Evolutionary conservation across 2,329 filamentous ascomycete genomes (phyloP).

Genomic region (Trichophyton mentagrophytes): DNA sequence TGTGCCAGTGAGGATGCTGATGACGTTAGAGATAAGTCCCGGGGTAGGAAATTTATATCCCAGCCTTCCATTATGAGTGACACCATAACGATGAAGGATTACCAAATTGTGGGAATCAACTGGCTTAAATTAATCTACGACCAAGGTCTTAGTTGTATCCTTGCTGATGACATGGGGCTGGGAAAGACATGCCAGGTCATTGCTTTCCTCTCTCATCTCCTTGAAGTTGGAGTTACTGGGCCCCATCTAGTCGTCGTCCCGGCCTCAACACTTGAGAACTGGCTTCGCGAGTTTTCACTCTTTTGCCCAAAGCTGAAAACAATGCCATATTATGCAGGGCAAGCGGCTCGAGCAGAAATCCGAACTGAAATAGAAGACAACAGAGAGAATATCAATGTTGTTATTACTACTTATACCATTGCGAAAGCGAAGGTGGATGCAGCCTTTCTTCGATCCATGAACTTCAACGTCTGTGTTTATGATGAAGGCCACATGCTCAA

Average conservation of each 20-base stretch:
- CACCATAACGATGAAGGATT: conserved; percentile 71
- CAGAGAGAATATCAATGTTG: conserved; percentile 52
- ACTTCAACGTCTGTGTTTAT: conserved; percentile 56
- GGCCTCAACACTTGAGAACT: conserved; percentile 88
- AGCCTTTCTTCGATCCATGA: conserved; percentile 48
- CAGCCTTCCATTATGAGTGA: conserved; percentile 70
- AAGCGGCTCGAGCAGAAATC: conserved; percentile 54
- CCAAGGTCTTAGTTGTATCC: conserved; percentile 69
- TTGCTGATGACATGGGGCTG: conserved; percentile 91
- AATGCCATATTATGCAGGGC: conserved; percentile 58
- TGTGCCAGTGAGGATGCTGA: conserved; percentile 37
- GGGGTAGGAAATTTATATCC: conserved; percentile 37
- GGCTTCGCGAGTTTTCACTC: conserved; percentile 75
- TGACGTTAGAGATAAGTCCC: conserved; percentile 24
- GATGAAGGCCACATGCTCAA: conserved; percentile 93
- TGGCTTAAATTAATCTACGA: conserved; percentile 81
- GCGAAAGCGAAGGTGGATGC: conserved; percentile 50
- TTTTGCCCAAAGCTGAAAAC: conserved; percentile 71
- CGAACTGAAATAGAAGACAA: conserved; percentile 54
- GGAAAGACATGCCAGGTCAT: conserved; percentile 98
- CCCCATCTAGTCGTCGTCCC: conserved; percentile 81
- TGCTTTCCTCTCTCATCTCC: conserved; percentile 72
- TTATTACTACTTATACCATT: conserved; percentile 61
- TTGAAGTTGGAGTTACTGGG: conserved; percentile 54
- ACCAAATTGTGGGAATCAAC: conserved; percentile 87